Evolutionary conservation across 768 basidiomycete species (phyloP), one percentile per base, ranked within the genome.

Genomic region (Tylopilus rubrobrunneus): DNA sequence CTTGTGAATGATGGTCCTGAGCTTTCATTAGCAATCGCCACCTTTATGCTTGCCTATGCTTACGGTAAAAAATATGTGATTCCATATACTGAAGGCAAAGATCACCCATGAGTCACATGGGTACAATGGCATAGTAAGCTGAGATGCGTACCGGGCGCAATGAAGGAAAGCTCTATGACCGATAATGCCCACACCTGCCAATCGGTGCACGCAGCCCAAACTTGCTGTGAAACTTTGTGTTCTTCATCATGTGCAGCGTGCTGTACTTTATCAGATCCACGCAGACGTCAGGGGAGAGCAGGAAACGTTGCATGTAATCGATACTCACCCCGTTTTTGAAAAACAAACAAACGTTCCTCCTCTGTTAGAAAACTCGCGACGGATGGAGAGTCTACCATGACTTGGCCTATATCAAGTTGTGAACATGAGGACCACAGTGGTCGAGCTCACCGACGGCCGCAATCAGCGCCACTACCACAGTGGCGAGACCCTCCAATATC

Each of bases 11-110:
- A 51, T 51, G 33, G 50, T 51, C 50, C 50, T 51, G 43, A 14
- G 8, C 45, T n/a, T 27, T 28, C 4, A 43, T 51, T 34, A 51
- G 43, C 12, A 10, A 37, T 37, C 5, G 36, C 27, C 34, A 21
- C 15, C 6, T 21, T 37, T 12, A 45, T 29, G 23, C 12, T 15
- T 15, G 27, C 10, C 25, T 9, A 37, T 11, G 45, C 50, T 51
- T 27, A 51, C 50, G 50, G 50, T 7, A 51, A 51, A 37, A 51
- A 51, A 23, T 36, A 51, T 2, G 50, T 45, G 50, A 51, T 51
- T 14, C 43, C 50, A 37, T 51, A 51, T 9, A 45, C 50, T 51
- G 15, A n/a, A 43, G n/a, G n/a, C 9, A 37, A 11, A 17, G 19
- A 21, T 45, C 43, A 45, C 4, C 19, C 8, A 21, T 15, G 19